These are phyloP conservation scores for Trebouxia sp. DNA, from an alignment of 139 green algal species.

Conservation along the genomic window DNA sequence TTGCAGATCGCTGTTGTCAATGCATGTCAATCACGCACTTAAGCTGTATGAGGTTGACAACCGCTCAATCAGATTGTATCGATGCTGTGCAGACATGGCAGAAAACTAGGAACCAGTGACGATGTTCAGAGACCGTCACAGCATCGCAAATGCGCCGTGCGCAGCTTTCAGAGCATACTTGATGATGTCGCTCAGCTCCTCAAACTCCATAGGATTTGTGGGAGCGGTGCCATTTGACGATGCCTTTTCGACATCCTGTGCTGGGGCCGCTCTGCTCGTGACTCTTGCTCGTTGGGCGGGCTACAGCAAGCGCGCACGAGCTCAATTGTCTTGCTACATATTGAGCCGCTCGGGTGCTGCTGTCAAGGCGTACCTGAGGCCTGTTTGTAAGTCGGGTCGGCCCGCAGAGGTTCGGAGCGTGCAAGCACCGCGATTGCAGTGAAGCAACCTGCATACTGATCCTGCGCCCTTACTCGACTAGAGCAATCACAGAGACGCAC, in stretches of 20 bases:
- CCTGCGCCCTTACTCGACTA: neutral
- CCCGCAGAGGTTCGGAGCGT: too few relatives aligned
- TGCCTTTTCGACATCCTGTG: neutral
- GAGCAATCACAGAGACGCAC: too few relatives aligned
- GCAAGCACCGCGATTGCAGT: neutral
- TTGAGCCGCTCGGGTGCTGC: neutral
- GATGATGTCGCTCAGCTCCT: conserved; percentile 84
- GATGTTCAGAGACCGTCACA: neutral
- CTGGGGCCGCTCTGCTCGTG: neutral
- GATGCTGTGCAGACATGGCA: too few relatives aligned
- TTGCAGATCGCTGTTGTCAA: neutral
- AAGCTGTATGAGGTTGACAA: neutral
- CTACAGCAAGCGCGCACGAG: too few relatives aligned
- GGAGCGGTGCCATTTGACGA: neutral
- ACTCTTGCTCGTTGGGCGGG: neutral
- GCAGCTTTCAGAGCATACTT: conserved; percentile 42
- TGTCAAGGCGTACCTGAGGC: neutral
- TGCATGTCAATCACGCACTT: neutral
- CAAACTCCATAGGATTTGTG: conserved; percentile 74
- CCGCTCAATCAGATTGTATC: too few relatives aligned
- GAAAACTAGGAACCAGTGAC: too few relatives aligned
- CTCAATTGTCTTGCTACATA: too few relatives aligned
- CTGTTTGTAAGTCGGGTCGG: too few relatives aligned
- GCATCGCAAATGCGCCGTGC: neutral
- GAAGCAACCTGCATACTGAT: neutral